phyloP scores from a whole-genome alignment of 176 grass and related monocot genomes.

The Musa troglodytarum region DNA sequence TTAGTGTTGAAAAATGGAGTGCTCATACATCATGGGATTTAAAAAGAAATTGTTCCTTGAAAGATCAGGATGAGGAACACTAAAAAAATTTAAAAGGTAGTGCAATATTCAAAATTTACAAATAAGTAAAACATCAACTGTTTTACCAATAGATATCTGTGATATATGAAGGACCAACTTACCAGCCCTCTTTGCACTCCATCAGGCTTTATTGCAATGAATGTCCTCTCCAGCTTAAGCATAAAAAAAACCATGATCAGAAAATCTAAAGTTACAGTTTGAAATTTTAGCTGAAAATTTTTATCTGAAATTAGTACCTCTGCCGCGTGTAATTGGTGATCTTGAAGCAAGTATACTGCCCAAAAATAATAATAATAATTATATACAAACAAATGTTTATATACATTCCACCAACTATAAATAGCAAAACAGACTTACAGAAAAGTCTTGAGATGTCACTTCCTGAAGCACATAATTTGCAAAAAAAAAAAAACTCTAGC shows the following conservation, averaged over 20 bases:
- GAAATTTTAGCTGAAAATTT: background rate
- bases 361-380: background rate
- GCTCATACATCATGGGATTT: background rate
- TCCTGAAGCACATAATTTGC: background rate
- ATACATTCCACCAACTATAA: background rate
- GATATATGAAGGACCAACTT: background rate
- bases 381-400: background rate
- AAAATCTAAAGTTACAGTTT: background rate
- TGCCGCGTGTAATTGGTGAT: conserved; percentile 73
- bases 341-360: conserved; percentile 72
- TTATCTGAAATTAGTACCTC: conserved; percentile 31
- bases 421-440: background rate
- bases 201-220: conserved; percentile 94
- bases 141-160: background rate
- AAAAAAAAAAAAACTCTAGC: background rate
- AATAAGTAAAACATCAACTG: background rate
- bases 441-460: background rate
- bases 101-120: background rate
- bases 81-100: background rate
- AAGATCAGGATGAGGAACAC: background rate
- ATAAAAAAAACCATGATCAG: background rate
- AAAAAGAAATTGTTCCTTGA: background rate
- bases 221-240: conserved; percentile 71
- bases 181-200: conserved; percentile 95
- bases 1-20: too few relatives aligned